Percentiles rank a stretch among this genome's conserved stretches.
These are phyloP conservation scores for Cupressus sempervirens DNA, from an alignment of 75 land plant genomes.

Conservation along the genomic window DNA sequence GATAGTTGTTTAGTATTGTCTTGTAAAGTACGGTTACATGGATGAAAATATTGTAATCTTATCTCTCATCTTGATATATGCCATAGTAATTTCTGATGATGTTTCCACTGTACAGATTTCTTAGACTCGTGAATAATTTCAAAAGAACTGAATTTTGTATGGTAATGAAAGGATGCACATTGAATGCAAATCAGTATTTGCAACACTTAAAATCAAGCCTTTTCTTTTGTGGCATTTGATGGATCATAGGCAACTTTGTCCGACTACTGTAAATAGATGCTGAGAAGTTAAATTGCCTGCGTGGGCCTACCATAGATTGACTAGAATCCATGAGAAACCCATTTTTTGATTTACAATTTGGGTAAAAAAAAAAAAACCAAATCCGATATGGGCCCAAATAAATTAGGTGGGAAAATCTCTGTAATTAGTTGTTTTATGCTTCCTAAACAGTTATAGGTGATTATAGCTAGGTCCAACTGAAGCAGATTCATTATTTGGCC, in stretches of 20 bases:
- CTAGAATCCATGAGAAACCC: not conserved
- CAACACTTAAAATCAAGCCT: not conserved
- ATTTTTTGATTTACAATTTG: not conserved
- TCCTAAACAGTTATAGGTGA: not conserved
- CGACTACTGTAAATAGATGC: not conserved
- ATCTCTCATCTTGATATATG: not conserved
- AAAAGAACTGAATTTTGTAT: not conserved
- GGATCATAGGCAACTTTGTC: too few species aligned
- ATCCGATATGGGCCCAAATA: not conserved
- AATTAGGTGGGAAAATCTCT: not conserved
- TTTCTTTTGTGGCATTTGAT: not conserved
- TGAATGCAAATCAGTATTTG: not conserved
- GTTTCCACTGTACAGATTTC: not conserved
- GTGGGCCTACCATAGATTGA: not conserved
- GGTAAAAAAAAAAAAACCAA: not conserved
- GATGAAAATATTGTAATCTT: not conserved
- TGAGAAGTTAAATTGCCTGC: not conserved
- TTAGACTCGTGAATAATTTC: not conserved
- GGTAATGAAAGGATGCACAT: not conserved
- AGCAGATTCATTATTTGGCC: not conserved
- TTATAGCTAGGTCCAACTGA: not conserved
- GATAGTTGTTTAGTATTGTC: not conserved
- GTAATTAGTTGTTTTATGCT: not conserved
- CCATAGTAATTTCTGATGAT: not conserved
- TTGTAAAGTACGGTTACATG: not conserved